Conservation (phyloP, 1,284 basidiomycete species). For the Austroboletus novae-zelandiae region DNA sequence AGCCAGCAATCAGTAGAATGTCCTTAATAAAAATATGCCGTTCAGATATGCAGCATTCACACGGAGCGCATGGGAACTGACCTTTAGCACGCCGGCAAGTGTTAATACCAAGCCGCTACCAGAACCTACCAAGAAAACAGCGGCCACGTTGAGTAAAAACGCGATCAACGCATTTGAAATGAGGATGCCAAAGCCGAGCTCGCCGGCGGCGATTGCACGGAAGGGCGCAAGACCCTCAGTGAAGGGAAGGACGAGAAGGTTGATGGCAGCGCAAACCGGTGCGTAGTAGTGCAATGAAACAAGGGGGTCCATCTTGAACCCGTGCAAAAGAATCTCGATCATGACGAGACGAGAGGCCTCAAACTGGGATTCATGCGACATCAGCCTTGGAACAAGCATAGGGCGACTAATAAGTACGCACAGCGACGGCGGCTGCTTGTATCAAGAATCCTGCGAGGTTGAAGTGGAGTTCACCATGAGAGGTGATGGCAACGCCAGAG, state of each 20-base stretch:
- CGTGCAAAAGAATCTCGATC: constrained; percentile 94
- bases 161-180: constrained; percentile 86
- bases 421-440: constrained; percentile 78
- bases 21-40: constrained; percentile 51
- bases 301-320: constrained; percentile 96
- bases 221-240: constrained; percentile 91
- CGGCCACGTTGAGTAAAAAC: constrained; percentile 90
- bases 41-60: not conserved
- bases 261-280: constrained; percentile 92
- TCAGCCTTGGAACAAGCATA: not conserved
- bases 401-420: constrained; percentile 37
- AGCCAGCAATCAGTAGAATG: constrained; percentile 90
- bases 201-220: constrained; percentile 40
- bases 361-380: constrained; percentile 47
- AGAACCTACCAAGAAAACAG: constrained; percentile 91
- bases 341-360: constrained; percentile 92
- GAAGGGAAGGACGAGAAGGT: constrained; percentile 81
- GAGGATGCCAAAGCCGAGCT: constrained; percentile 75
- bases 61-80: constrained; percentile 29
- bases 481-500: constrained; percentile 83
- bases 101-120: constrained; percentile 89
- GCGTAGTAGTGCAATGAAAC: constrained; percentile 96
- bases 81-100: constrained; percentile 93
- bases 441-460: constrained; percentile 85
- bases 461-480: constrained; percentile 85